Base-by-base conservation (phyloP, 2,329 filamentous ascomycete species). In the Clarireedia hainanense region DNA sequence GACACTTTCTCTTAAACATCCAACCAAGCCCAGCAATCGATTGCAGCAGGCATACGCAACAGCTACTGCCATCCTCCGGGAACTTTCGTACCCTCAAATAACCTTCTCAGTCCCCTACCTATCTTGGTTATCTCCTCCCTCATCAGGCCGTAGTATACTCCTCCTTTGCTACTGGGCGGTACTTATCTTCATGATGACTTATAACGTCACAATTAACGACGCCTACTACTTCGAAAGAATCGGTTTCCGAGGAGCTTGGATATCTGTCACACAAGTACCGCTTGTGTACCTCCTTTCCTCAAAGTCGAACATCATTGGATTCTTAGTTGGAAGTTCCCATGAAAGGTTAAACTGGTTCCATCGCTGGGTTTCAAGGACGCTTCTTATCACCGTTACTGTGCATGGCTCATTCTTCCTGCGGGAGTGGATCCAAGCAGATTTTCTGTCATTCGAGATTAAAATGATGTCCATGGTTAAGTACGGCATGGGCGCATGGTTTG, bases 321-420 rank as follows among this genome's bases (percentile, higher is more conserved):
- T 76, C 52, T 70, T 89, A 24, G 75, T 79, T 4, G 85, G 85
- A 10, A 76, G 79, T 9, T 83, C 83, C 58, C 82, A 88, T 64
- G 85, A 89, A 70, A 77, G 83, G 7, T 72, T 89, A 57, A 88
- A 87, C 67, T 89, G 85, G 85, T 70, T 88, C 52, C 86, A 89
- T 64, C 78, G 86, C 58, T 89, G 86, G 85, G 80, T 84, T 9
- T 83, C 81, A 3, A 78, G 86, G 57, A 85, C 83, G 55, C 80
- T 89, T 72, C 78, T 89, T 37, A 71, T 88, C 15, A 87, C 83
- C 0, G 81, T 80, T 1, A 83, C 84, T 1, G 76, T 88, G 3
- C 86, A 89, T 63, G 84, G 86, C 58, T 86, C 81, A 62, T 81
- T 86, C 67, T 89, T 88, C 67, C 84, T 83, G 70, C 72, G 73